Base-by-base conservation (phyloP, 225 moss, liverwort and hornwort species). In the Sphagnum contortum region DNA sequence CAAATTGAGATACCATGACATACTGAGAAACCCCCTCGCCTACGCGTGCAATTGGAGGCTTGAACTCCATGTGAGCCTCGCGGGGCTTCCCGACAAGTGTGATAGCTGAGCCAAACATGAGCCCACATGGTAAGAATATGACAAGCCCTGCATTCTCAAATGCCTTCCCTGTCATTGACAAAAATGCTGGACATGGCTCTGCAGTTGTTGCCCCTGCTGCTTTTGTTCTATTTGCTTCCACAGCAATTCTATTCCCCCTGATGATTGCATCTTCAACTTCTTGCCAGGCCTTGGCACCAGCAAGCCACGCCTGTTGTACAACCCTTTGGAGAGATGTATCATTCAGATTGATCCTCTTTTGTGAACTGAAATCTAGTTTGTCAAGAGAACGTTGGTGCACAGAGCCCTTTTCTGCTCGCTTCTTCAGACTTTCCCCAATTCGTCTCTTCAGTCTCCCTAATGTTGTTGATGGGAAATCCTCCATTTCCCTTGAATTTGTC, bases 1-100 rank as follows among this genome's bases (percentile, higher is more conserved):
- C 55, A 63, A 86, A 86, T 68, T 86, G 82, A 57, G 85, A 86
- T 58, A 86, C 81, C 74, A 79, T 76, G 62, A 86, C 82, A 70
- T 83, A 74, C 12, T 77, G 83, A 70, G 79, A 81, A 44, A 79
- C 79, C 53, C 76, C 79, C 57, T 86, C 82, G 60, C 61, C 85
- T 70, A 82, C 74, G 65, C 82, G 74, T 29, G 81, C 81, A 48
- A 85, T 85, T 56, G 72, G 81, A 48, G 82, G 79, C 74, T 76
- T 81, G 65, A 82, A 74, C 66, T 82, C 82, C 45, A 85, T 74
- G 68, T 82, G 82, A 74, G 82, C 82, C 5, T 71, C 74, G 65
- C 72, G 72, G 45, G 79, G 70, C 65, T 60, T 79, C 63, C 85
- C 85, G 61, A 81, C 75, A 4, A 85, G 61, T 10, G 81, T 81